Conservation (phyloP, 345 rosid genomes). For the Noccaea caerulescens region DNA sequence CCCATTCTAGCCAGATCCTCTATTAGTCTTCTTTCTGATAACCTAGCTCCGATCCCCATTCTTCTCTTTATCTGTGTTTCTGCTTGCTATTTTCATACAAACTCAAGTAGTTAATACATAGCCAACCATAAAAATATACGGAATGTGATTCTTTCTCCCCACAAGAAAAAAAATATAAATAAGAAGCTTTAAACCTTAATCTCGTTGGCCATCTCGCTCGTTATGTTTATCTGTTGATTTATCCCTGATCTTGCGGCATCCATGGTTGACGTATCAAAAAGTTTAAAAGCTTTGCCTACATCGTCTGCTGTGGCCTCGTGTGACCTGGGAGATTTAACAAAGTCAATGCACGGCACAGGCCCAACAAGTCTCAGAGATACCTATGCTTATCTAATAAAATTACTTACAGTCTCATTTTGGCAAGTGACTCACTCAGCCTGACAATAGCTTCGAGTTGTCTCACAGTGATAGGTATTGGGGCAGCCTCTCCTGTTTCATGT, state of each 20-base stretch:
- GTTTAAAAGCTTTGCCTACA: slow-evolving; percentile 85
- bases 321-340: slow-evolving; percentile 53
- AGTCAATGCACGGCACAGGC: slow-evolving; percentile 1
- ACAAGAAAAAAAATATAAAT: not conserved
- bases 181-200: slow-evolving; percentile 76
- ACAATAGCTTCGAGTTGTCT: slow-evolving; percentile 95
- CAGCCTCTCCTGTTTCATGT: slow-evolving; percentile 90
- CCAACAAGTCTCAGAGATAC: not conserved
- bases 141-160: not conserved
- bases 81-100: slow-evolving; percentile 65
- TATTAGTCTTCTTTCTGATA: slow-evolving; percentile 84
- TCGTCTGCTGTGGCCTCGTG: slow-evolving; percentile 83
- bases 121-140: not conserved
- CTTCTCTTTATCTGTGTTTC: slow-evolving; percentile 93
- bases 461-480: slow-evolving; percentile 87
- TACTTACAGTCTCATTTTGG: slow-evolving; percentile 93
- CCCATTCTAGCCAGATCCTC: slow-evolving; percentile 91
- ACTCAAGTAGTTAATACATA: slow-evolving; percentile 7
- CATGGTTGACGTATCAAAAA: slow-evolving; percentile 90
- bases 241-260: slow-evolving; percentile 97
- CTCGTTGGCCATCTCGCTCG: slow-evolving; percentile 79
- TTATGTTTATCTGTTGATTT: slow-evolving; percentile 80
- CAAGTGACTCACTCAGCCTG: slow-evolving; percentile 90
- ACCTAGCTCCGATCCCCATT: slow-evolving; percentile 81
- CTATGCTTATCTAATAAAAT: slow-evolving; percentile 3